A percentile compares a stretch with the other conserved stretches of the same genome.
phyloP scores from a whole-genome alignment of 1,284 basidiomycete genomes.

The Takashimella tepidaria region DNA sequence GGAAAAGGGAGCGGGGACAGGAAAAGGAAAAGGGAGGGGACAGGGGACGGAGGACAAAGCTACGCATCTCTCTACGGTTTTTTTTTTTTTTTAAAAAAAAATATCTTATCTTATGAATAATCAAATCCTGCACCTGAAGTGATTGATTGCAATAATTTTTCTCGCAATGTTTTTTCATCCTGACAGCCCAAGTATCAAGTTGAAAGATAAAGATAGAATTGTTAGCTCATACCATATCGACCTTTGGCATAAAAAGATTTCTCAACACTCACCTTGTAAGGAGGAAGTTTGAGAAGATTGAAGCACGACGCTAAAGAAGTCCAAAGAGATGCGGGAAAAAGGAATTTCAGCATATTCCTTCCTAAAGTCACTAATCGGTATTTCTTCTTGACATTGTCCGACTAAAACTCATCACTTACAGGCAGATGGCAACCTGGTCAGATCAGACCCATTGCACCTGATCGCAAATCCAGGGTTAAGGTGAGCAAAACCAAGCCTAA shows the following conservation, averaged over 20 bases:
- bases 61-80: no score
- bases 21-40: no score
- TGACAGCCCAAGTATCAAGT: no score
- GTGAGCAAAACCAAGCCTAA: conserved; percentile 73
- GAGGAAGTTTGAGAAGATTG: conserved; percentile 65
- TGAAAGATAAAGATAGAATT: no score
- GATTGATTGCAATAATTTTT: conserved; percentile 81
- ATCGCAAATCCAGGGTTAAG: conserved; percentile 80
- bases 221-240: neutral
- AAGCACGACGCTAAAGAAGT: conserved; percentile 68
- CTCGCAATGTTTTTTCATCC: conserved; percentile 58
- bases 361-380: no score
- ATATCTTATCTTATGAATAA: conserved; percentile 56
- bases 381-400: neutral
- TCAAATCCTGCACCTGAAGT: conserved; percentile 82
- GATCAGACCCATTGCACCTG: conserved; percentile 66
- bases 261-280: conserved; percentile 27
- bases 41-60: no score
- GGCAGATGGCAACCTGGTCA: conserved; percentile 62
- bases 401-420: conserved; percentile 39
- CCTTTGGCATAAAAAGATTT: conserved; percentile 56
- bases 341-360: no score
- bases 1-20: no score
- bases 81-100: no score
- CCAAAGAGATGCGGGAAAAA: no score